Base-by-base conservation (phyloP, 1,284 basidiomycete species). In the Phellopilus nigrolimitatus region DNA sequence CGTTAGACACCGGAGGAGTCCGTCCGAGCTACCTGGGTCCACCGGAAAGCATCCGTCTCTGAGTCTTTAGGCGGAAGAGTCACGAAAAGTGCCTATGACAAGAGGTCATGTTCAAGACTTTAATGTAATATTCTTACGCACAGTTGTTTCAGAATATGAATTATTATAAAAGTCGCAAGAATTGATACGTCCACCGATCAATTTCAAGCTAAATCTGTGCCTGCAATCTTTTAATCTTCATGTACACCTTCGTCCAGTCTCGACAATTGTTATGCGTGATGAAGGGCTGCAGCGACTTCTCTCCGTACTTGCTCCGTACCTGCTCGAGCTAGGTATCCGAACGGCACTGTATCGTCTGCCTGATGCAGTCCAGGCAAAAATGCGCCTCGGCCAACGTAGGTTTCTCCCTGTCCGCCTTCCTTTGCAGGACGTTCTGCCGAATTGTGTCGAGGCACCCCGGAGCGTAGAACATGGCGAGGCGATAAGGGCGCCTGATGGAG, bases 221-320 rank as follows among this genome's bases (percentile, higher is more conserved):
- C n/a, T 47, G 33, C 9, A 47, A 31, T 15, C 25, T 51, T 44
- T 46, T 38, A 25, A 55, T 24, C 53, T 51, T 43, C 10, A 34
- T 31, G 28, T 55, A 55, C 27, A 55, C 53, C 24, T 27, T 41
- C 25, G 53, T 47, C 53, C 53, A 55, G 24, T 55, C 44, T 21
- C 48, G 42, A 47, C 53, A 55, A 38, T 55, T 55, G 12, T 47
- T 55, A 39, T 55, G 53, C 12, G 53, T 47, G 13, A 51, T 33
- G 38, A 55, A 55, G 13, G 53, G 53, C 28, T 55, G 53, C 28
- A 55, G 49, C 6, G 53, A 55, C 33, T 55, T 55, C 3, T 31
- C 40, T 19, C 53, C 53, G 31, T 55, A 55, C 42, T 55, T 49
- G 48, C 53, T 55, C 15, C 53, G 48, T 4, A 55, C 53, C 44